Conservation (phyloP, 2,329 filamentous ascomycete species). For the Penicillium sp. region DNA sequence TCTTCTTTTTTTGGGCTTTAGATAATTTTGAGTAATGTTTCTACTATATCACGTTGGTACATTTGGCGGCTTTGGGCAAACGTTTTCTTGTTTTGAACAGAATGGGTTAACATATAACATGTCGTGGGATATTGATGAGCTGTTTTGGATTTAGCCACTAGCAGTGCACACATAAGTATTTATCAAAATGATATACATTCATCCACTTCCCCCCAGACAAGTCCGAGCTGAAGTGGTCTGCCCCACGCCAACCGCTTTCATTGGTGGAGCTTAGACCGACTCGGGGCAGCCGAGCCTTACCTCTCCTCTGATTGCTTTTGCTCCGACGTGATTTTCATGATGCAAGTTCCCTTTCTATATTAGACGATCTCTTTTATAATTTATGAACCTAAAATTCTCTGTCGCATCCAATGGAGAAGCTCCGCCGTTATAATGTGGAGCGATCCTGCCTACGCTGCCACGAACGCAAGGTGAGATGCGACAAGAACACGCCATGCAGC, state of each 20-base stretch:
- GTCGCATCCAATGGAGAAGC: constrained; percentile 6
- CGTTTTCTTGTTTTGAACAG: not conserved
- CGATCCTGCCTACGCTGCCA: constrained; percentile 37
- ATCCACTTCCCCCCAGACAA: too few species aligned
- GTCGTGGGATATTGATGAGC: too few species aligned
- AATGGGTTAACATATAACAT: too few species aligned
- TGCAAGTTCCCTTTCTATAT: not conserved
- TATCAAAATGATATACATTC: too few species aligned
- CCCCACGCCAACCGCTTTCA: constrained; percentile 3
- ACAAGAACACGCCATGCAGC: constrained; percentile 28
- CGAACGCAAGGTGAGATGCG: constrained; percentile 34
- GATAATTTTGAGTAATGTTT: not conserved
- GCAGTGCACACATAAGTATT: too few species aligned
- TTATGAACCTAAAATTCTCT: not conserved
- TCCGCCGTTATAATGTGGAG: constrained; percentile 31
- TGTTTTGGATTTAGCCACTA: too few species aligned
- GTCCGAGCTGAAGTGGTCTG: too few species aligned
- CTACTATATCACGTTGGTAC: not conserved
- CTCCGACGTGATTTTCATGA: not conserved
- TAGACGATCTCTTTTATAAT: not conserved
- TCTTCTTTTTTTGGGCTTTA: not conserved
- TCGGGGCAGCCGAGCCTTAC: constrained; percentile 6
- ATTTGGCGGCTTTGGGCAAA: not conserved
- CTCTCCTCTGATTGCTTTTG: not conserved
- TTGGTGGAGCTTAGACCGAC: constrained; percentile 1